Evolutionary conservation across 257 asterid genomes (phyloP).

Genomic region (Primulina eburnea): DNA sequence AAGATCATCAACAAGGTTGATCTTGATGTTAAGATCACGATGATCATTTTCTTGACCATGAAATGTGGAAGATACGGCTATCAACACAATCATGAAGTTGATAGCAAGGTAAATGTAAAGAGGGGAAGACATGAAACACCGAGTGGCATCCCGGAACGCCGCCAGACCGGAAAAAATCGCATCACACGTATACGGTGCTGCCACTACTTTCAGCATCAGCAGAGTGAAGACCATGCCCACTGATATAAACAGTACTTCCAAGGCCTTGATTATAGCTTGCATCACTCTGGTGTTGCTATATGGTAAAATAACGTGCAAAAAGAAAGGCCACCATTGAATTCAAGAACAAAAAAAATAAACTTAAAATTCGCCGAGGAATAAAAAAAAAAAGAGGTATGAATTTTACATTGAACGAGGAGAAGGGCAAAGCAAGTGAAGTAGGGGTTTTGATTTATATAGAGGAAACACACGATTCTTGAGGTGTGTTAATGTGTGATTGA

Average conservation of each 20-base stretch:
- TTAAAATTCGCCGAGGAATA: background rate
- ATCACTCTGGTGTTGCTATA: conserved; percentile 32
- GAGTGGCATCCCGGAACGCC: conserved; percentile 31
- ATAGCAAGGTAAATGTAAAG: conserved; percentile 41
- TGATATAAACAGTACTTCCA: conserved; percentile 48
- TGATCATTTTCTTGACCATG: conserved; percentile 23
- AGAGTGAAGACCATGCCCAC: conserved; percentile 38
- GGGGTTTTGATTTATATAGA: too few species aligned
- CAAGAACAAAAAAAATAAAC: too few species aligned
- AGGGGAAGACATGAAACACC: conserved; percentile 42
- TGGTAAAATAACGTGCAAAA: conserved; percentile 23
- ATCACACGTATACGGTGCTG: conserved; percentile 26
- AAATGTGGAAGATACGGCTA: conserved; percentile 40
- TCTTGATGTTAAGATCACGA: background rate
- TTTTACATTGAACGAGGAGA: too few species aligned
- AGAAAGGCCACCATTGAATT: conserved; percentile 32
- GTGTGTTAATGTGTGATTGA: too few species aligned
- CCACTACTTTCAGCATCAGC: background rate
- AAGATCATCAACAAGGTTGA: background rate
- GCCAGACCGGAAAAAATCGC: conserved; percentile 27
- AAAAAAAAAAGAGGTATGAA: too few species aligned
- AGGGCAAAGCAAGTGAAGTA: too few species aligned
- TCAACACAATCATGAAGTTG: conserved; percentile 42
- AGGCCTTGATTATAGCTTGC: conserved; percentile 26
- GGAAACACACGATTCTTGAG: too few species aligned